Evolutionary conservation across 2,329 filamentous ascomycete genomes (phyloP).

Genomic region (Colletotrichum sp.): DNA sequence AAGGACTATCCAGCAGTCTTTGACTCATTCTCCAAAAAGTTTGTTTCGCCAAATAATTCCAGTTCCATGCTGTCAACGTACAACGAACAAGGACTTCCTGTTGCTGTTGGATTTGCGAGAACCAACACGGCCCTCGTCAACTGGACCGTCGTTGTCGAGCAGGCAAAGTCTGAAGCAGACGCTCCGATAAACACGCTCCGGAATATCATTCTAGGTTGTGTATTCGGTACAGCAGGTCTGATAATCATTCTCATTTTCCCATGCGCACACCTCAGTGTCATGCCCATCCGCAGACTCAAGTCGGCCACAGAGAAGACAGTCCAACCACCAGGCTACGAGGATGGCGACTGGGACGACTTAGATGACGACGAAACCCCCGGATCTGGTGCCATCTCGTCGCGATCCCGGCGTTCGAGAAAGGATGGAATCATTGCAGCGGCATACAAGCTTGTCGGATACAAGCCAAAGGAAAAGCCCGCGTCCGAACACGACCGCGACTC

Average conservation of each 20-base stretch:
- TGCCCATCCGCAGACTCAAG: slow-evolving; percentile 79
- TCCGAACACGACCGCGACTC: slow-evolving; percentile 42
- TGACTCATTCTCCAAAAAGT: slow-evolving; percentile 60
- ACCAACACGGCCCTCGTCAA: slow-evolving; percentile 72
- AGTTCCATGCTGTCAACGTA: slow-evolving; percentile 70
- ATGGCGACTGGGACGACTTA: slow-evolving; percentile 44
- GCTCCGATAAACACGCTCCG: slow-evolving; percentile 76
- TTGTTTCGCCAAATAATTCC: slow-evolving; percentile 65
- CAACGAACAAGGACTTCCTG: slow-evolving; percentile 73
- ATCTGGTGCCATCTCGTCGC: slow-evolving; percentile 38
- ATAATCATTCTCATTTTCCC: slow-evolving; percentile 77
- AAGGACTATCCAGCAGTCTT: slow-evolving; percentile 67
- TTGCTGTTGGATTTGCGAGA: slow-evolving; percentile 83
- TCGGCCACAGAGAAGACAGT: slow-evolving; percentile 77
- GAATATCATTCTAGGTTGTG: slow-evolving; percentile 80
- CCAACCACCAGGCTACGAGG: slow-evolving; percentile 65
- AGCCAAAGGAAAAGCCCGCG: slow-evolving; percentile 23
- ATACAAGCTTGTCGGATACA: slow-evolving; percentile 23
- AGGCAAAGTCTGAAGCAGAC: slow-evolving; percentile 76
- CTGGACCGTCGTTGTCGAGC: slow-evolving; percentile 85
- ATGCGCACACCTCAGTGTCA: slow-evolving; percentile 80
- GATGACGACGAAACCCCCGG: slow-evolving; percentile 51
- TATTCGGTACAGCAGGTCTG: slow-evolving; percentile 81
- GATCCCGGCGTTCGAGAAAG: slow-evolving; percentile 49
- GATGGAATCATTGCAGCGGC: slow-evolving; percentile 24